Conservation (phyloP, 345 rosid genomes). For the Eucalyptus urophylla region DNA sequence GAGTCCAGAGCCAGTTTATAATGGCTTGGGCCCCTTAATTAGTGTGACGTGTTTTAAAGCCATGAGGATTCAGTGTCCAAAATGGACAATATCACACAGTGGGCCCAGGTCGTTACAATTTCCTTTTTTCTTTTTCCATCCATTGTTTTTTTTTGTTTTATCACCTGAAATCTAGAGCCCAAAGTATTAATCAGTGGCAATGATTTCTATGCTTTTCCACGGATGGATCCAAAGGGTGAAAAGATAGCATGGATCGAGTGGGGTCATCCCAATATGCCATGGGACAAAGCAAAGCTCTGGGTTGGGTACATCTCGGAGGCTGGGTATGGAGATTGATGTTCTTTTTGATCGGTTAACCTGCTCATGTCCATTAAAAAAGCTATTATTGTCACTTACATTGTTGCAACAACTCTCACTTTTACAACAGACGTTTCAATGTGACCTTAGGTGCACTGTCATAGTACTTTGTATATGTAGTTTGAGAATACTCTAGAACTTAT, state of each 20-base stretch:
- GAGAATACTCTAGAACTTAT: background rate
- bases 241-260: constrained; percentile 86
- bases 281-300: constrained; percentile 71
- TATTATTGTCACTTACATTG: background rate
- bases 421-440: background rate
- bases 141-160: background rate
- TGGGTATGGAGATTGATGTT: constrained; percentile 38
- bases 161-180: constrained; percentile 38
- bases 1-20: no score
- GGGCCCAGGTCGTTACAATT: no score
- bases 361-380: background rate
- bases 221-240: constrained; percentile 59
- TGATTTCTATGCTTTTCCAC: constrained; percentile 94
- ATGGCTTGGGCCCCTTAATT: no score
- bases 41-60: no score
- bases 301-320: constrained; percentile 14
- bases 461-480: background rate
- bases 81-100: no score
- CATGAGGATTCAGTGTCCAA: no score
- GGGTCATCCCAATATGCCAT: constrained; percentile 90
- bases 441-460: background rate
- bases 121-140: background rate
- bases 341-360: background rate
- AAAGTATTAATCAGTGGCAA: constrained; percentile 55
- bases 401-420: background rate